Evolutionary conservation across 306 rosid species (phyloP).

Genomic region (Cucumis hystrix): DNA sequence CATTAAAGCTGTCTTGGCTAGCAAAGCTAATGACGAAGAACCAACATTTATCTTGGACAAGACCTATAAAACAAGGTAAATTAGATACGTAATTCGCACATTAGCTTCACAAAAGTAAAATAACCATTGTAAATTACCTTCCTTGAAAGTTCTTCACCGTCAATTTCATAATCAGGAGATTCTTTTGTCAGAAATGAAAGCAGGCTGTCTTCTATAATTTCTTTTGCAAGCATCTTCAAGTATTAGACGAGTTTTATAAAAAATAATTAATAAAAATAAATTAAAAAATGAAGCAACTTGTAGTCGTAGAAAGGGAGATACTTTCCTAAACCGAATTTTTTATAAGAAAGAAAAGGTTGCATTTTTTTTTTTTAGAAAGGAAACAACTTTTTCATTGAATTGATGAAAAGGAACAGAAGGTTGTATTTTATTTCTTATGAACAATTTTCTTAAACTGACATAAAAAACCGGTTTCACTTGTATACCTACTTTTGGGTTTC

Average conservation of each 20-base stretch:
- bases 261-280: not conserved
- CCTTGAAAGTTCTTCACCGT: constrained; percentile 40
- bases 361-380: not conserved
- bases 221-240: constrained; percentile 84
- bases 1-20: constrained; percentile 84
- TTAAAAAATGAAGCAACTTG: constrained; percentile 3
- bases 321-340: not conserved
- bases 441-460: not conserved
- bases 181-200: constrained; percentile 58
- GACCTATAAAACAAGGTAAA: constrained; percentile 37
- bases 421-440: not conserved
- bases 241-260: constrained; percentile 5
- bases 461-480: constrained; percentile 12
- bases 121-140: constrained; percentile 33
- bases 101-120: not conserved
- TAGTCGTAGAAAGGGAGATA: not conserved
- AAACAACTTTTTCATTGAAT: no score
- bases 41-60: constrained; percentile 81
- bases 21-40: constrained; percentile 69
- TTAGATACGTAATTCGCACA: constrained; percentile 6
- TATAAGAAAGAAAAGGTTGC: not conserved
- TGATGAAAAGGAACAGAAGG: no score
- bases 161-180: constrained; percentile 48
- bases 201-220: constrained; percentile 72
- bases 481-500: constrained; percentile 83